phyloP scores from a whole-genome alignment of 768 basidiomycete genomes.

The Psilocybe cubensis region DNA sequence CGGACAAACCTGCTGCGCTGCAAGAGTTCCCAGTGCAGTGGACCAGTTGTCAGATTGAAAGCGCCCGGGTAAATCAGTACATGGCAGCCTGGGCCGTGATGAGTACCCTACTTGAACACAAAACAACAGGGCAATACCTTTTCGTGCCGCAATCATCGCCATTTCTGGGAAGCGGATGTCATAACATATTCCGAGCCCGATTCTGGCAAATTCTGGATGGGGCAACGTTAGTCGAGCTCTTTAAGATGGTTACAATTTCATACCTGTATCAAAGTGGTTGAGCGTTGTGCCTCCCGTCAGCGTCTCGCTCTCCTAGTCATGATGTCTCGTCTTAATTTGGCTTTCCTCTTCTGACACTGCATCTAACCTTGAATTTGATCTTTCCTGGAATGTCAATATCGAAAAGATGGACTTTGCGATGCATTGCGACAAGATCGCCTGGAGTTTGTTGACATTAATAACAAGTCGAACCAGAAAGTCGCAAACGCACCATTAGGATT shows the following conservation, averaged over 20 bases:
- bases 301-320: constrained; percentile 79
- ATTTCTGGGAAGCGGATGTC: constrained; percentile 95
- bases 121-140: constrained; percentile 49
- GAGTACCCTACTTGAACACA: not conserved
- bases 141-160: constrained; percentile 86
- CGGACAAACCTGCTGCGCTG: constrained; percentile 75
- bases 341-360: not conserved
- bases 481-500: constrained; percentile 66
- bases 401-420: constrained; percentile 96
- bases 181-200: constrained; percentile 96
- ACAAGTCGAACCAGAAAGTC: not conserved
- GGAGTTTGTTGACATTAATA: constrained; percentile 4
- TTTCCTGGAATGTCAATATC: constrained; percentile 96
- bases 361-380: constrained; percentile 80
- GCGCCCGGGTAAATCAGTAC: constrained; percentile 92
- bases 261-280: constrained; percentile 90
- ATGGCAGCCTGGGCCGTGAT: constrained; percentile 67
- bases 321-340: constrained; percentile 7
- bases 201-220: constrained; percentile 85
- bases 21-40: constrained; percentile 94
- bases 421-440: constrained; percentile 86
- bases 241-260: constrained; percentile 2
- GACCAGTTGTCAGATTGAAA: constrained; percentile 95
- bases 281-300: constrained; percentile 74
- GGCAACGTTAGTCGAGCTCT: not conserved